A percentile compares a stretch with the other conserved stretches of the same genome.
Evolutionary conservation across 192 early-diverging fungal species (phyloP).

Genomic region (Mortierella hygrophila): DNA sequence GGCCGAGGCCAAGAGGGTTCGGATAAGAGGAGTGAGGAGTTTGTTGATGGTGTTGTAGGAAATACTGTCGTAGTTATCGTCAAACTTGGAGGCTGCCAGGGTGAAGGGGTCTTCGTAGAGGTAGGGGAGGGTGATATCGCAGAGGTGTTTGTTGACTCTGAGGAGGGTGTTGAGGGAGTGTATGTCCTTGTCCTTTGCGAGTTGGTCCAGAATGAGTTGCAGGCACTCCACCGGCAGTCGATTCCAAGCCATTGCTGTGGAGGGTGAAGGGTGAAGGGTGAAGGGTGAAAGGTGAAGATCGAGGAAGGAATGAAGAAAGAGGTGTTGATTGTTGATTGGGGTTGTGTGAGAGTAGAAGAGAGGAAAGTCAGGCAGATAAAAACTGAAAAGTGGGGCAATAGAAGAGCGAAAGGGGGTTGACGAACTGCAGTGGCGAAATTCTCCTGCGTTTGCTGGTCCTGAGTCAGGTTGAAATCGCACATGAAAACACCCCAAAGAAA

Average conservation of each 20-base stretch:
- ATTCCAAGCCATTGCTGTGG: not conserved
- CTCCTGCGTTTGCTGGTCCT: not conserved
- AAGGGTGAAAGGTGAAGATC: not conserved
- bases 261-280: too few species aligned
- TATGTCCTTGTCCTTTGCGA: slow-evolving; percentile 8
- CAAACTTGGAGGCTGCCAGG: not conserved
- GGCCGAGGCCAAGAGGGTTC: slow-evolving; percentile 8
- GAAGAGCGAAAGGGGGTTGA: too few species aligned
- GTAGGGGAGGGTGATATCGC: slow-evolving; percentile 15
- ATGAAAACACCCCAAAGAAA: not conserved
- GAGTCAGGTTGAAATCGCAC: not conserved
- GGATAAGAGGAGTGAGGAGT: not conserved
- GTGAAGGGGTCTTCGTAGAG: slow-evolving; percentile 26
- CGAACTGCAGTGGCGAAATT: not conserved
- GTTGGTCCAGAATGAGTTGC: slow-evolving; percentile 13
- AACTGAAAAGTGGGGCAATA: not conserved
- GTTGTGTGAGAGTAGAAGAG: too few species aligned
- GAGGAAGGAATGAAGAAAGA: not conserved
- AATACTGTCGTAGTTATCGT: not conserved
- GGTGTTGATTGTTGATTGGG: too few species aligned
- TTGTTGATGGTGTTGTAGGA: not conserved
- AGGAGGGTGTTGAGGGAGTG: slow-evolving; percentile 7
- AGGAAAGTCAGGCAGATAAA: not conserved
- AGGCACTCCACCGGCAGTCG: slow-evolving; percentile 26
- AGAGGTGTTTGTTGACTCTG: slow-evolving; percentile 13